A percentile compares a stretch with the other conserved stretches of the same genome.
These are phyloP conservation scores for Linum trigynum DNA, from an alignment of 345 rosid species.

Conservation along the genomic window DNA sequence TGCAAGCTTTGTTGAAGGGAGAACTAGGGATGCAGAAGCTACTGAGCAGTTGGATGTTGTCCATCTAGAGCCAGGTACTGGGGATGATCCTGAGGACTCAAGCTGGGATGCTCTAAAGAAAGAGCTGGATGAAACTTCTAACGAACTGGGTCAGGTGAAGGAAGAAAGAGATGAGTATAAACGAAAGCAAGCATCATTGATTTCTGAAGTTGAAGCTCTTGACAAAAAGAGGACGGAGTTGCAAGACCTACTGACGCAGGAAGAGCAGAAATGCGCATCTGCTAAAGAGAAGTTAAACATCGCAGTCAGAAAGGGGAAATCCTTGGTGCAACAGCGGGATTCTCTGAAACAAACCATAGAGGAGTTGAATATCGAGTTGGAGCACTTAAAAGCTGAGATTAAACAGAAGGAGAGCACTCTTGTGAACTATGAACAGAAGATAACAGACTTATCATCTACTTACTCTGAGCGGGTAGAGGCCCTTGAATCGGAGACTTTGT, in stretches of 20 bases:
- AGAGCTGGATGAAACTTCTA: slow-evolving; percentile 56
- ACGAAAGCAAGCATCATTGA: slow-evolving; percentile 49
- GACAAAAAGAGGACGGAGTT: slow-evolving; percentile 47
- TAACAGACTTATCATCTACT: slow-evolving; percentile 38
- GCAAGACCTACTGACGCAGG: slow-evolving; percentile 57
- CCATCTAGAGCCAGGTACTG: slow-evolving; percentile 32
- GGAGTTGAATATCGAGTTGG: slow-evolving; percentile 54
- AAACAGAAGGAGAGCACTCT: slow-evolving; percentile 39
- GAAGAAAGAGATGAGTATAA: slow-evolving; percentile 62
- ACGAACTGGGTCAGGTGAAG: slow-evolving; percentile 39
- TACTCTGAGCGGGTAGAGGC: slow-evolving; percentile 38
- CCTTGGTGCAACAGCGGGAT: slow-evolving; percentile 83
- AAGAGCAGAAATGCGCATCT: slow-evolving; percentile 79
- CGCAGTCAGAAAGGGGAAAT: slow-evolving; percentile 96
- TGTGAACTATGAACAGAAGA: slow-evolving; percentile 47
- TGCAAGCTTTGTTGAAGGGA: slow-evolving; percentile 8
- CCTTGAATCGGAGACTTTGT: slow-evolving; percentile 53
- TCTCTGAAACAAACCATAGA: slow-evolving; percentile 64
- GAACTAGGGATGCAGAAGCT: slow-evolving; percentile 4
- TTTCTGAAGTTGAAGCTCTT: slow-evolving; percentile 51
- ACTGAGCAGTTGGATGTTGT: slow-evolving; percentile 21
- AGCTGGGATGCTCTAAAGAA: slow-evolving; percentile 37
- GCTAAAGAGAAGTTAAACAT: slow-evolving; percentile 76
- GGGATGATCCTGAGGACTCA: slow-evolving; percentile 24
- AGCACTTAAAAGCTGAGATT: slow-evolving; percentile 56